Percentiles rank a stretch among this genome's conserved stretches.
Conservation (phyloP, 805 yeast species). For the Candida incommunis region DNA sequence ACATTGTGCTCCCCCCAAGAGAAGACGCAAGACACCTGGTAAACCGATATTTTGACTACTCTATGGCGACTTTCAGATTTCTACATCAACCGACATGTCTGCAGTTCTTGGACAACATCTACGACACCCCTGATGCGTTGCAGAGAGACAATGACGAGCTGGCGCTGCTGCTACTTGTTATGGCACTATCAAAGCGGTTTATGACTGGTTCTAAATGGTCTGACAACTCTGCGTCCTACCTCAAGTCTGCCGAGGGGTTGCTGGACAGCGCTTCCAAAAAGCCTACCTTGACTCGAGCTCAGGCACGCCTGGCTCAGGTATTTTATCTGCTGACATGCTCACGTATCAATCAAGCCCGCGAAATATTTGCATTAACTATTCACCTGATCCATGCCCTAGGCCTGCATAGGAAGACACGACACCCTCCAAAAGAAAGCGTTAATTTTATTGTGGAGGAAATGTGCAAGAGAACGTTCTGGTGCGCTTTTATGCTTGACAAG, state of each 20-base stretch:
- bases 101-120: slow-evolving; percentile 7
- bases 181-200: slow-evolving; percentile 7
- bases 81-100: slow-evolving; percentile 8
- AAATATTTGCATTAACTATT: slow-evolving; percentile 7
- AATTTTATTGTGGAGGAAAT: slow-evolving; percentile 7
- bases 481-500: slow-evolving; percentile 1
- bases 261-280: slow-evolving; percentile 6
- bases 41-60: slow-evolving; percentile 8
- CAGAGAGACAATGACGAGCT: slow-evolving; percentile 5
- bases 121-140: slow-evolving; percentile 4
- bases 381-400: slow-evolving; percentile 10
- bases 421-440: background rate
- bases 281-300: slow-evolving; percentile 7
- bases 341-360: slow-evolving; percentile 8
- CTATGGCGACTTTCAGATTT: slow-evolving; percentile 9
- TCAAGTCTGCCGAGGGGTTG: slow-evolving; percentile 7
- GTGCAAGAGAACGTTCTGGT: slow-evolving; percentile 2
- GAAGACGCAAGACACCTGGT: slow-evolving; percentile 5
- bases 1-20: slow-evolving; percentile 7
- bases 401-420: slow-evolving; percentile 5
- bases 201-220: slow-evolving; percentile 2
- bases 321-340: slow-evolving; percentile 8
- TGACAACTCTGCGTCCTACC: slow-evolving; percentile 4
- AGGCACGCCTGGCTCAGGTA: slow-evolving; percentile 9
- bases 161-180: slow-evolving; percentile 5